Percentiles rank a stretch among this genome's conserved stretches.
These are phyloP conservation scores for Daldinia decipiens DNA, from an alignment of 495 filamentous ascomycete species.

Conservation along the genomic window DNA sequence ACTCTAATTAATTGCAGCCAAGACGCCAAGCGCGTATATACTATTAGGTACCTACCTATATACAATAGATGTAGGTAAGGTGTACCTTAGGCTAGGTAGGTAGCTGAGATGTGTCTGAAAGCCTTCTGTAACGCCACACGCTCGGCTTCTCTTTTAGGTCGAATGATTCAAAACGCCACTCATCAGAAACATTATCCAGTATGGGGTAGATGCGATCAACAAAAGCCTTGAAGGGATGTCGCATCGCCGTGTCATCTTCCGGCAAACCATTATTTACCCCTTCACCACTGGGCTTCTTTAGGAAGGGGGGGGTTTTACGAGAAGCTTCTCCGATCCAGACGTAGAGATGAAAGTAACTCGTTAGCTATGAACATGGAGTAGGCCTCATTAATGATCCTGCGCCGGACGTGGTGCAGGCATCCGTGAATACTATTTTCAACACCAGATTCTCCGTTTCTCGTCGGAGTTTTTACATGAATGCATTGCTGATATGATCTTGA, in stretches of 20 bases:
- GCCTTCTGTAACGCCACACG: not conserved
- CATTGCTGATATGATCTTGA: not conserved
- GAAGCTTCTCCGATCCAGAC: not conserved
- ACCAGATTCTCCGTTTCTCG: not conserved
- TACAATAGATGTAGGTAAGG: not conserved
- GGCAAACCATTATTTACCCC: not conserved
- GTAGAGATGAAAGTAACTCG: not conserved
- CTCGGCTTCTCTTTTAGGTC: not conserved
- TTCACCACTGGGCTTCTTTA: too few species aligned
- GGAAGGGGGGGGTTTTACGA: too few species aligned
- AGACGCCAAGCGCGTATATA: not conserved
- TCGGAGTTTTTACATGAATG: not conserved
- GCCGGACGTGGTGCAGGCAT: not conserved
- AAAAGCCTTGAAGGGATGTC: not conserved
- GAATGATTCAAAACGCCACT: slow-evolving; percentile 2
- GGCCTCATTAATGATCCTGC: not conserved
- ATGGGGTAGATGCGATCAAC: not conserved
- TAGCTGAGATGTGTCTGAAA: not conserved
- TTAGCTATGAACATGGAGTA: not conserved
- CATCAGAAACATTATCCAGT: not conserved
- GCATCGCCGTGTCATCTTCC: not conserved
- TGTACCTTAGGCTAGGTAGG: not conserved
- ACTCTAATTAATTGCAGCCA: not conserved
- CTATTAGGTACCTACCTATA: too few species aligned
- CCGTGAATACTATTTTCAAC: not conserved